Base-by-base conservation (phyloP, 2,329 filamentous ascomycete species). In the Magnaporthiopsis incrustans region DNA sequence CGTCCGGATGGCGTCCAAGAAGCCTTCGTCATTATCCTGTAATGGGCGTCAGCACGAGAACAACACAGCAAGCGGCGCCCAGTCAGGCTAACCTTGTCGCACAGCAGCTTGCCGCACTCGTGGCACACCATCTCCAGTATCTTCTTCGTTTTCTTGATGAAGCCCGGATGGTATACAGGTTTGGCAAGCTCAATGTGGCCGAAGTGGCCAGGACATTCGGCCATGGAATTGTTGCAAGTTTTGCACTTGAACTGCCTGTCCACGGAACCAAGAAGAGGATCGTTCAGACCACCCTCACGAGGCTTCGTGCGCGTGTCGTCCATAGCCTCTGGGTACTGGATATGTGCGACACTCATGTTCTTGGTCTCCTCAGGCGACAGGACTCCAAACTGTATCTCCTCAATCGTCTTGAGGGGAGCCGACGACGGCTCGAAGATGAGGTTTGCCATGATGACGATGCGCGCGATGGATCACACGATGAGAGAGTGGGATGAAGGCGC, bases 61-160 rank as follows among this genome's bases (percentile, higher is more conserved):
- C n/a, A 56, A 50, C 50, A 33, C 61, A 60, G 33, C 32, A 63
- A 27, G 32, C 62, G 33, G 58, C 22, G 58, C 26, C 58, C 26
- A 57, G 56, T 59, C 32, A 83, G 82, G 96, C 94, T 92, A 89
- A 98, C 94, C 89, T 92, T 91, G 85, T 98, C 93, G 79, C 92
- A 89, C 83, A 97, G 86, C 75, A 98, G 91, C 83, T 95, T 96
- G 80, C 93, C 94, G 84, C 96, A 99, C 78, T 96, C 97, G 81
- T 97, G 93, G 85, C 96, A 99, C 77, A 99, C 93, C 71, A 93
- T 95, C 84, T 99, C 96, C 77, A 99, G 83, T 72, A 99, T 87
- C 83, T 98, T 99, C 84, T 99, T 99, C 79, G 97, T 93, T 82
- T 98, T 98, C 77, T 91, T 96, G 80, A 99, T 90, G 79, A 97